Evolutionary conservation across 1,284 basidiomycete genomes (phyloP), one percentile per base, ranked within the genome.

Genomic region (Veloporphyrellus conicus): DNA sequence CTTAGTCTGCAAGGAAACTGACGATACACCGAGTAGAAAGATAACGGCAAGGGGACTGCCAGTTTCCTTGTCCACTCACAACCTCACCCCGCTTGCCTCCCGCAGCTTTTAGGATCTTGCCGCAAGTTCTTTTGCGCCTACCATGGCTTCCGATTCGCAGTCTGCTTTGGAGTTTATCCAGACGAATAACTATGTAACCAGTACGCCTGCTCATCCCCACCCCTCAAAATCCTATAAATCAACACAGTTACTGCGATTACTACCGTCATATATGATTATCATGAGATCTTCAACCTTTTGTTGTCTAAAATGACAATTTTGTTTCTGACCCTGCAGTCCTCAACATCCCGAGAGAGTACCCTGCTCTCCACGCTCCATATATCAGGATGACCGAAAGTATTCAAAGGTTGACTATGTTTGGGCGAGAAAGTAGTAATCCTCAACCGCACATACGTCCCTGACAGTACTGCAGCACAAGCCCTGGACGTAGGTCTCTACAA

Each of bases 401-500:
- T n/a, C n/a, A n/a, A 36, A 56, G 55, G 43, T 59, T 33, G 32
- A 49, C 2, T 45, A 45, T 8, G 22, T 58, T 19, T 58, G 56
- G 56, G 56, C 50, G 28, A 39, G 45, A 8, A 0, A n/a, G 27
- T 5, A 6, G 8, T 25, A 25, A 1, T 7, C 16, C 4, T 6
- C 15, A 3, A 7, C 1, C 9, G 8, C 16, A 15, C 23, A 3
- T 3, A 8, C 4, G 6, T 39, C 14, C 18, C 19, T 47, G 29
- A 49, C 4, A 2, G 3, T 16, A n/a, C 12, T 9, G 19, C 32
- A 61, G 56, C 15, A 22, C n/a, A 47, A 28, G 25, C 39, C 37
- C 4, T 61, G 56, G 59, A 54, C 43, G 8, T 41, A 38, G 27
- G 43, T 61, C 6, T 48, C 59, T 12, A 22, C 18, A 14, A 18